Percentiles rank a stretch among this genome's conserved stretches.
These are phyloP conservation scores for Aspergillus nidulans DNA, from an alignment of 495 filamentous ascomycete species.

Conservation along the genomic window DNA sequence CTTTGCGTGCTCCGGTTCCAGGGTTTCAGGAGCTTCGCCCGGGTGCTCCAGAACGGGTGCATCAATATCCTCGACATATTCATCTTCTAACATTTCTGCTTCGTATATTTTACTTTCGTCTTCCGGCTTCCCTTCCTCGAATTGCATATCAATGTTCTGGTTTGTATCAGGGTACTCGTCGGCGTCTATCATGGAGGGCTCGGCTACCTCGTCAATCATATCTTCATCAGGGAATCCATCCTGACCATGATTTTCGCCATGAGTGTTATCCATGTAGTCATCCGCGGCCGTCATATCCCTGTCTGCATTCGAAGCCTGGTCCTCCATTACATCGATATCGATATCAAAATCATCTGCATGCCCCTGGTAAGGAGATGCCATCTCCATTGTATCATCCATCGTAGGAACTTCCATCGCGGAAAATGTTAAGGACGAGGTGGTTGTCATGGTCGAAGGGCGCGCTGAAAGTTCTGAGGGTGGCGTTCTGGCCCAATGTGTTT, in stretches of 20 bases:
- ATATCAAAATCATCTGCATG: constrained; percentile 69
- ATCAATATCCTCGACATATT: constrained; percentile 34
- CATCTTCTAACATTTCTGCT: constrained; percentile 43
- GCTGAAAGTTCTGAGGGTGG: constrained; percentile 19
- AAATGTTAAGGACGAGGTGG: constrained; percentile 29
- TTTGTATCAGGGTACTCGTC: constrained; percentile 29
- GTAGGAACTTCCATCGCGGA: constrained; percentile 39
- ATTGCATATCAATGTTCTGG: constrained; percentile 34
- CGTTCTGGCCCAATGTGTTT: constrained; percentile 12
- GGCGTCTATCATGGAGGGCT: constrained; percentile 38
- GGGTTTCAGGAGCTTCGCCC: constrained; percentile 14
- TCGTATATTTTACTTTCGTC: constrained; percentile 31
- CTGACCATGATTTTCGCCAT: constrained; percentile 31
- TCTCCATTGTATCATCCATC: constrained; percentile 50
- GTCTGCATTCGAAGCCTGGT: constrained; percentile 46
- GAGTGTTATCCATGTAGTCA: constrained; percentile 30
- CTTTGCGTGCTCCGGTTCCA: constrained; percentile 13
- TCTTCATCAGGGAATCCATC: constrained; percentile 40
- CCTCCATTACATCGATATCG: constrained; percentile 63
- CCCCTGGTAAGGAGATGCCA: constrained; percentile 44
- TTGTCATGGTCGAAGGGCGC: constrained; percentile 35
- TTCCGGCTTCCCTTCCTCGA: constrained; percentile 18
- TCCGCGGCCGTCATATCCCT: constrained; percentile 61
- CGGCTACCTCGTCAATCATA: constrained; percentile 46
- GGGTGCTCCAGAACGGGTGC: constrained; percentile 27